phyloP scores from a whole-genome alignment of 805 yeast species.

The Myxozyma vanderwaltii region DNA sequence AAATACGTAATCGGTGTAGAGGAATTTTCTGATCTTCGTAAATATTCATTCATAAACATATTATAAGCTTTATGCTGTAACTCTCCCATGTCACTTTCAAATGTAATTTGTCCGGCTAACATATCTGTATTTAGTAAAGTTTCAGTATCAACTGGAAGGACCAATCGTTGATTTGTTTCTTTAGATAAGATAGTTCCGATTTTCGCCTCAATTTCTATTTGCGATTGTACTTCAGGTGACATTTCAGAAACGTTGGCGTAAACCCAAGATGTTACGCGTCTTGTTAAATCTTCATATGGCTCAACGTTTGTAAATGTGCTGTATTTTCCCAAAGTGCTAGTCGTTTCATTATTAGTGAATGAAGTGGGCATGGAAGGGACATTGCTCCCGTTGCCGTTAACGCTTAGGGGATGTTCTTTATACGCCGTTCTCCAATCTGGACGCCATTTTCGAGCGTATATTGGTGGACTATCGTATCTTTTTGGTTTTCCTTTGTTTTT shows the following conservation, averaged over 20 bases:
- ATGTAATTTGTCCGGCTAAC: constrained; percentile 25
- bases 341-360: not conserved
- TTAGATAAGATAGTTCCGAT: constrained; percentile 23
- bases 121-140: constrained; percentile 28
- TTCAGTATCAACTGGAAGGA: constrained; percentile 32
- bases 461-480: constrained; percentile 67
- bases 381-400: not conserved
- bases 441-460: constrained; percentile 78
- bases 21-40: constrained; percentile 8
- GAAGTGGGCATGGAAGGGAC: not conserved
- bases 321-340: not conserved
- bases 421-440: constrained; percentile 43
- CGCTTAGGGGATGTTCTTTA: not conserved
- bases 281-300: constrained; percentile 72
- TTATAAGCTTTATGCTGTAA: constrained; percentile 24
- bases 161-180: constrained; percentile 21
- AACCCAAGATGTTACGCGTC: constrained; percentile 80
- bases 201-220: constrained; percentile 41
- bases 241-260: constrained; percentile 66
- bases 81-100: constrained; percentile 28
- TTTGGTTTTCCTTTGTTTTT: constrained; percentile 51
- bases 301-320: constrained; percentile 66
- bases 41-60: constrained; percentile 14
- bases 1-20: constrained; percentile 8
- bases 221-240: constrained; percentile 22